Conservation (phyloP, 2,329 filamentous ascomycete genomes). For the Colletotrichum aenigma region DNA sequence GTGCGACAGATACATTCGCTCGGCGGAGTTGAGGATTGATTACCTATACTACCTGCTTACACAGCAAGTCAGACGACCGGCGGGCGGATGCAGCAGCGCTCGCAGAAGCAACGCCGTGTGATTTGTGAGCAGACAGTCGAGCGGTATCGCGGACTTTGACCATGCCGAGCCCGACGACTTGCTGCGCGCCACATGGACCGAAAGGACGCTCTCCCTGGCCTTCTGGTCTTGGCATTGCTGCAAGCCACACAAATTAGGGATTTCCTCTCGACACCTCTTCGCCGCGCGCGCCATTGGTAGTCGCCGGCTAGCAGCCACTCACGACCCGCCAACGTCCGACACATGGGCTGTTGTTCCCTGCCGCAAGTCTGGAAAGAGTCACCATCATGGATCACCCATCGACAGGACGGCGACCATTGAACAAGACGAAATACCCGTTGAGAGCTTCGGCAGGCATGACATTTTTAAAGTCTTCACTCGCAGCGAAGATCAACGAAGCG, state of each 20-base stretch:
- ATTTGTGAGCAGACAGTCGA: slow-evolving; percentile 5
- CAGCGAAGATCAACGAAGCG: background rate
- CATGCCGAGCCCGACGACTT: slow-evolving; percentile 14
- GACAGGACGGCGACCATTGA: background rate
- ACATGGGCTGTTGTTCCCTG: background rate
- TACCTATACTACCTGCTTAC: background rate
- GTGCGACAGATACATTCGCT: background rate
- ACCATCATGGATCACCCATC: slow-evolving; percentile 9
- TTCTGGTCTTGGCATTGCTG: background rate
- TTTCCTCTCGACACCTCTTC: background rate
- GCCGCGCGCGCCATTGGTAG: background rate
- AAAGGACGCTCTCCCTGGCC: background rate
- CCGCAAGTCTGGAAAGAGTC: background rate
- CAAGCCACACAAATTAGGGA: background rate
- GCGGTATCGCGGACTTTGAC: slow-evolving; percentile 4
- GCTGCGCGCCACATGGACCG: background rate
- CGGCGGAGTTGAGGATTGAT: background rate
- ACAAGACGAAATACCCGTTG: background rate
- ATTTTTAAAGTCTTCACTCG: background rate
- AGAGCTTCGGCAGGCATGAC: background rate
- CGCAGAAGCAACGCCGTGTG: background rate
- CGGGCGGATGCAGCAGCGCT: background rate
- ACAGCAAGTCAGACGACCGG: slow-evolving; percentile 6
- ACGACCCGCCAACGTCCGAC: background rate
- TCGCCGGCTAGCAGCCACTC: background rate